Conservation (phyloP, 2,329 filamentous ascomycete species). For the Ophiostoma sp. region DNA sequence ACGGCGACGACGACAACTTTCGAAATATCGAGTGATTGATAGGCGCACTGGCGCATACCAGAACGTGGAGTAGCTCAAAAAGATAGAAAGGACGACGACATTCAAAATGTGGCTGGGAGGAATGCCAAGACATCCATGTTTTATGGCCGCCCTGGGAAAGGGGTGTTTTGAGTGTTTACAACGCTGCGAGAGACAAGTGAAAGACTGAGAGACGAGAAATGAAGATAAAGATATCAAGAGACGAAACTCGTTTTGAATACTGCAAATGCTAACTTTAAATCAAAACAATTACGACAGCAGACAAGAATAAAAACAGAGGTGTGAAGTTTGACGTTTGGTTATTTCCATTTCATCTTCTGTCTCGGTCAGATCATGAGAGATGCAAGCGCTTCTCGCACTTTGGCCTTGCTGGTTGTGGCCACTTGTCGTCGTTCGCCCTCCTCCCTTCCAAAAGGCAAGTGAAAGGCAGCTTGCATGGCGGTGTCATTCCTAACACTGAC, state of each 20-base stretch:
- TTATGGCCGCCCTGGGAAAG: background rate
- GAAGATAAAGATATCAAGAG: background rate
- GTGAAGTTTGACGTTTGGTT: background rate
- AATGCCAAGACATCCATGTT: constrained; percentile 6
- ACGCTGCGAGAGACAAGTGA: background rate
- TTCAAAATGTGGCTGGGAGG: background rate
- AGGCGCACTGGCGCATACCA: background rate
- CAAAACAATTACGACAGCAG: constrained; percentile 5
- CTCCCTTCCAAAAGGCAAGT: background rate
- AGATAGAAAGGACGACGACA: background rate
- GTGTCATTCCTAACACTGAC: background rate
- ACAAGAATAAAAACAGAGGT: background rate
- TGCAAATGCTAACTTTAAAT: constrained; percentile 2
- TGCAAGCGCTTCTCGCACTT: background rate
- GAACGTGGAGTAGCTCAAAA: background rate
- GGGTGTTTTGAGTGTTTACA: background rate
- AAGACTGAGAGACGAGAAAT: background rate
- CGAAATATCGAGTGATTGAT: background rate
- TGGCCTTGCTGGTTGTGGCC: background rate
- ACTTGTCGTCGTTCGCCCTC: background rate
- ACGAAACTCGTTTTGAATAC: constrained; percentile 7
- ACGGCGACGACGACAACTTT: background rate
- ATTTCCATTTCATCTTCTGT: background rate
- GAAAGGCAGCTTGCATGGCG: background rate
- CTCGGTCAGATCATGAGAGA: background rate